Base-by-base conservation (phyloP, 345 rosid genomes). In the Populus nigra region DNA sequence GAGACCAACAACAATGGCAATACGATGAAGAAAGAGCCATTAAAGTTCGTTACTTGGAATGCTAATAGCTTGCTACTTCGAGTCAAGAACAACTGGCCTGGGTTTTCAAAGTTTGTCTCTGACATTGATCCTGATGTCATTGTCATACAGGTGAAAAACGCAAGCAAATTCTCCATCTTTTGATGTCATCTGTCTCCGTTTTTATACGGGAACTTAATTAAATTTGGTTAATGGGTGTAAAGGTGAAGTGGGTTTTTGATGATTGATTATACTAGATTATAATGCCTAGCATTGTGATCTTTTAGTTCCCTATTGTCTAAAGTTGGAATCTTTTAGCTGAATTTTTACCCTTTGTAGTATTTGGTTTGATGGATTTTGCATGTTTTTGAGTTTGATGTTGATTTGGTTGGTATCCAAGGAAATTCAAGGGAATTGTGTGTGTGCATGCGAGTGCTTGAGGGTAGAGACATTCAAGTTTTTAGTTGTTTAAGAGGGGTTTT, bases 11-110 rank as follows among this genome's bases (percentile, higher is more conserved):
- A 33, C 77, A 65, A 45, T 67, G 5, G 8, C 7, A 29, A 41
- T 12, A 29, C 23, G 43, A 82, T 73, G 71, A 87, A 63, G 79
- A 88, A 76, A 49, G 93, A 92, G 80, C 97, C 97, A 5, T 73
- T 87, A 61, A 96, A 90, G 90, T 93, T 96, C 78, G 1, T 96
- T 27, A 91, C 97, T 0, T 93, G 99, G 99, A 96, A 96, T 73
- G 98, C 98, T 12, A 93, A 96, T 72, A 93, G 99, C 86, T 88
- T 96, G 29, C 94, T 96, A 79, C 93, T 92, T 81, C 98, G 98
- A 3, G 99, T 83, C 79, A 96, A 93, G 84, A 92, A 84, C 86
- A 84, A 96, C 87, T 92, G 97, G 99, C 84, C 93, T 3, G 89
- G 88, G 67, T 88, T 96, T 90, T 65, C 97, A 63, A 83, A 84